Evolutionary conservation across 1,284 basidiomycete genomes (phyloP).

Genomic region (Malassezia caprae): DNA sequence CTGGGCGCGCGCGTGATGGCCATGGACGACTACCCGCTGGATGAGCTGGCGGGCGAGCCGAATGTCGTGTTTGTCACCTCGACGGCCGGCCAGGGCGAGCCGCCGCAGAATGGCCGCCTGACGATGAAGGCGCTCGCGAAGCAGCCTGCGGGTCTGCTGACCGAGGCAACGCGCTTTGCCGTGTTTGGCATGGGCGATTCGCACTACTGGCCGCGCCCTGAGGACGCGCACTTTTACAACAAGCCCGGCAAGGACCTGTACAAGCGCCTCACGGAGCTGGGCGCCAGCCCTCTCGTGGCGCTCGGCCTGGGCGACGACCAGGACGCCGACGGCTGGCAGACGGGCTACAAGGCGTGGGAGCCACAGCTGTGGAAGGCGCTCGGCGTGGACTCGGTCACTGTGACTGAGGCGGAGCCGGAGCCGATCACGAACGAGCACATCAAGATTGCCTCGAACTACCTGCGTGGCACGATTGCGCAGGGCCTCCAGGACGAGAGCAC

Average conservation of each 20-base stretch:
- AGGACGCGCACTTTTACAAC: constrained; percentile 96
- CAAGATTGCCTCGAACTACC: constrained; percentile 88
- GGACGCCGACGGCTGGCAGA: constrained; percentile 89
- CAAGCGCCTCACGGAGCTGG: constrained; percentile 51
- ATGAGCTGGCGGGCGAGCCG: constrained; percentile 55
- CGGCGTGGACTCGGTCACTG: constrained; percentile 79
- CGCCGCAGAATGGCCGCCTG: constrained; percentile 86
- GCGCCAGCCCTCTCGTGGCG: constrained; percentile 32
- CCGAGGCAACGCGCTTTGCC: constrained; percentile 48
- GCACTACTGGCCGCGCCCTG: constrained; percentile 95
- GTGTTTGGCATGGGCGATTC: constrained; percentile 96
- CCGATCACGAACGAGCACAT: constrained; percentile 99
- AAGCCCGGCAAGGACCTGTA: constrained; percentile 88
- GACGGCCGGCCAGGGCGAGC: constrained; percentile 96
- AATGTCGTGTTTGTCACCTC: constrained; percentile 82
- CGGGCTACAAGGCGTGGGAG: constrained; percentile 93
- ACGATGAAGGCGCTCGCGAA: constrained; percentile 74
- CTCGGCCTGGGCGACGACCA: constrained; percentile 87
- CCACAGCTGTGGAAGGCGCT: constrained; percentile 84
- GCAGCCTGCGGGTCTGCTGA: constrained; percentile 34
- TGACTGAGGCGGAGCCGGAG: constrained; percentile 85
- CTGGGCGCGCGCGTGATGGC: constrained; percentile 55
- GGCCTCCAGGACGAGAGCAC: constrained; percentile 78
- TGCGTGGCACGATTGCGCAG: constrained; percentile 85
- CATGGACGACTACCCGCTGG: constrained; percentile 66